Evolutionary conservation across 1,139 yeast genomes (phyloP).

Genomic region (Komagataea norvegica): DNA sequence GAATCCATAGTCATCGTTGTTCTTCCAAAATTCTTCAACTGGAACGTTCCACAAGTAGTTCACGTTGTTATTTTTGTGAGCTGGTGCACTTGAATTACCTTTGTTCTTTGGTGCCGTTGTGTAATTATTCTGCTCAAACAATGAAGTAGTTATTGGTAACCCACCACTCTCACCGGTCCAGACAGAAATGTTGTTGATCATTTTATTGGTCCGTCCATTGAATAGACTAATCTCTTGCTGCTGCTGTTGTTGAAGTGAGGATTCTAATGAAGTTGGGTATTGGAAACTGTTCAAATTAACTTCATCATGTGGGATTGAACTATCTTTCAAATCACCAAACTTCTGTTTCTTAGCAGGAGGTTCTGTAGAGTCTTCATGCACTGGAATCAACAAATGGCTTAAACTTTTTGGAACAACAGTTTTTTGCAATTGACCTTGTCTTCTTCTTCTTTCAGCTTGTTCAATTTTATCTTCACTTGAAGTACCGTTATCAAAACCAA

Average conservation of each 20-base stretch:
- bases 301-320: constrained; percentile 13
- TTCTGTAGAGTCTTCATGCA: constrained; percentile 15
- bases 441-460: constrained; percentile 40
- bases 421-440: constrained; percentile 43
- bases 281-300: constrained; percentile 16
- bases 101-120: constrained; percentile 6
- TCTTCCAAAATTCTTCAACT: constrained; percentile 41
- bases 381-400: constrained; percentile 38
- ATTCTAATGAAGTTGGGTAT: constrained; percentile 17
- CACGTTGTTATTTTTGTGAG: constrained; percentile 14
- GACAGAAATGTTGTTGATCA: constrained; percentile 57
- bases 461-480: constrained; percentile 40
- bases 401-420: constrained; percentile 47
- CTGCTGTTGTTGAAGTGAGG: constrained; percentile 9
- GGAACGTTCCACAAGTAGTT: constrained; percentile 29
- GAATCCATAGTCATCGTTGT: constrained; percentile 41
- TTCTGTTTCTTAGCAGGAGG: constrained; percentile 13
- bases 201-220: constrained; percentile 50
- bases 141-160: constrained; percentile 20
- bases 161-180: constrained; percentile 50
- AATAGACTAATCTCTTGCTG: constrained; percentile 35
- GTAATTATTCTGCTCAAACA: constrained; percentile 20
- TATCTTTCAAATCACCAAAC: constrained; percentile 4
- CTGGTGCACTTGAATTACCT: constrained; percentile 1
- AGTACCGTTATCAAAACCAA: constrained; percentile 29